phyloP scores from a whole-genome alignment of 164 flowering plant species.

The Paratinospora sagittata region DNA sequence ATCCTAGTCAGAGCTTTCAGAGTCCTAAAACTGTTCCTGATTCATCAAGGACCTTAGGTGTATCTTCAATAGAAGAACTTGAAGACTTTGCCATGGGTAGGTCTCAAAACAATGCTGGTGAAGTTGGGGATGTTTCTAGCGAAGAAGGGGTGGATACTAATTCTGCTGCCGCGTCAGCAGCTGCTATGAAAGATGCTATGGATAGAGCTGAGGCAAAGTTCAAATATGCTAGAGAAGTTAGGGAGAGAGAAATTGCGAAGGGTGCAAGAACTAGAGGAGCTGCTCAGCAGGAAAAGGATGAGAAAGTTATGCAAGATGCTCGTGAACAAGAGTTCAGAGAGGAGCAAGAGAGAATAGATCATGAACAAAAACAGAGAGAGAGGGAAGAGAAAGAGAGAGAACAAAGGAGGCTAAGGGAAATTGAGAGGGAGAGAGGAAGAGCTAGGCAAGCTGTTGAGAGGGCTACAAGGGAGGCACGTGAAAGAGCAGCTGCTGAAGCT shows the following conservation, averaged over 20 bases:
- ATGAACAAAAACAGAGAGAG: slow-evolving; percentile 51
- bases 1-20: slow-evolving; percentile 32
- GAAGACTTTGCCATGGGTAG: slow-evolving; percentile 75
- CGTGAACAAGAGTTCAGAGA: slow-evolving; percentile 47
- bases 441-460: slow-evolving; percentile 88
- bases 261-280: slow-evolving; percentile 57
- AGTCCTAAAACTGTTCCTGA: slow-evolving; percentile 36
- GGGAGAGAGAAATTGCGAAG: slow-evolving; percentile 73
- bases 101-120: slow-evolving; percentile 32
- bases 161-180: slow-evolving; percentile 69
- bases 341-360: slow-evolving; percentile 43
- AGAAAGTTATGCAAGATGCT: slow-evolving; percentile 34
- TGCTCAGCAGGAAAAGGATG: slow-evolving; percentile 44
- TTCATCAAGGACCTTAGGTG: slow-evolving; percentile 32
- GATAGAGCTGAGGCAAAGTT: slow-evolving; percentile 89
- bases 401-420: slow-evolving; percentile 38
- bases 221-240: slow-evolving; percentile 71
- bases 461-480: slow-evolving; percentile 80
- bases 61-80: slow-evolving; percentile 62
- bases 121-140: slow-evolving; percentile 34
- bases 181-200: slow-evolving; percentile 83
- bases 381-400: slow-evolving; percentile 65
- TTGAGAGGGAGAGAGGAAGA: slow-evolving; percentile 49
- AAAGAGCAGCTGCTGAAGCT: slow-evolving; percentile 66
- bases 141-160: slow-evolving; percentile 46